phyloP scores from a whole-genome alignment of 257 asterid genomes.

The Marsdenia floribunda region DNA sequence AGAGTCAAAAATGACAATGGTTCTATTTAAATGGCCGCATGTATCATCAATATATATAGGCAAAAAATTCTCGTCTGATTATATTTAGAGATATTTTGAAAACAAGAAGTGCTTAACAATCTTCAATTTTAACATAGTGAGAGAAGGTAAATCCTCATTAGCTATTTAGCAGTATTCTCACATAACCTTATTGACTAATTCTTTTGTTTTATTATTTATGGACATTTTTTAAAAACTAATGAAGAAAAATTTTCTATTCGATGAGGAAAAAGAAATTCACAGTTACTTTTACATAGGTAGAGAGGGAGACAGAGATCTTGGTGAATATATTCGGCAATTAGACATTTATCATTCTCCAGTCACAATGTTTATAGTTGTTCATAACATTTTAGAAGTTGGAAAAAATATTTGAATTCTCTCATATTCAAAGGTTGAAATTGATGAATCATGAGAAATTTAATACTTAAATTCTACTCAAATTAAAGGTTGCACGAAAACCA shows the following conservation, averaged over 20 bases:
- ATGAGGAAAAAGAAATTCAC: too few relatives aligned
- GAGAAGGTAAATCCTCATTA: not conserved
- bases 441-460: not conserved
- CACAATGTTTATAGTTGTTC: not conserved
- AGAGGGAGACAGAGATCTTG: not conserved
- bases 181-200: too few relatives aligned
- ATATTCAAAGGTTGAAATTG: not conserved
- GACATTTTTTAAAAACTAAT: too few relatives aligned
- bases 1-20: not conserved
- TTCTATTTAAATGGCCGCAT: not conserved
- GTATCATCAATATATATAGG: not conserved
- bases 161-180: not conserved
- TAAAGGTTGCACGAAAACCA: not conserved
- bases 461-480: not conserved
- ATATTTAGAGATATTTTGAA: not conserved
- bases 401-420: not conserved
- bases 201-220: too few relatives aligned
- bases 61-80: not conserved
- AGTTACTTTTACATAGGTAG: not conserved
- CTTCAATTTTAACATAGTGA: not conserved
- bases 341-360: not conserved
- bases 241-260: too few relatives aligned
- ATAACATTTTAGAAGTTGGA: not conserved
- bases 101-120: not conserved
- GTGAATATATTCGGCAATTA: not conserved